Conservation (phyloP, 768 basidiomycete species). For the Mycena rebaudengoi region DNA sequence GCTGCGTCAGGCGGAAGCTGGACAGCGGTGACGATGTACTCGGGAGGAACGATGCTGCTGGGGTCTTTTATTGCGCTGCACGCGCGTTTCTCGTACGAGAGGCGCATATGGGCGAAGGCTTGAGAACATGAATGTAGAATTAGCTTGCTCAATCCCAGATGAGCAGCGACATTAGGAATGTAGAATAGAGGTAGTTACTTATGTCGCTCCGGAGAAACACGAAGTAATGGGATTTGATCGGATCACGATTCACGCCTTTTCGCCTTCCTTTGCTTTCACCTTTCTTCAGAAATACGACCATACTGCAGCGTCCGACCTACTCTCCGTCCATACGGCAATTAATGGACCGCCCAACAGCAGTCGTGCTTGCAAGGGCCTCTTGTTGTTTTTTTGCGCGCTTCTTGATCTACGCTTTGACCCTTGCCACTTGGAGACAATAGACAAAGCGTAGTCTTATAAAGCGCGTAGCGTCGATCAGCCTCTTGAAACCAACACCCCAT, state of each 20-base stretch:
- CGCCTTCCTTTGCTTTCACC: background rate
- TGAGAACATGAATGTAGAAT: slow-evolving; percentile 1
- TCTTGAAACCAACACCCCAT: no score
- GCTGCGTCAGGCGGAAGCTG: slow-evolving; percentile 39
- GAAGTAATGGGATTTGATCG: background rate
- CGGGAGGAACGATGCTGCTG: slow-evolving; percentile 37
- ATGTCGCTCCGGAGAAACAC: no score
- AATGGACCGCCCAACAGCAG: no score
- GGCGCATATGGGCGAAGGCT: slow-evolving; percentile 26
- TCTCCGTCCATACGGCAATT: no score
- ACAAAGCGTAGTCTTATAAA: no score
- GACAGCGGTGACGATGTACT: slow-evolving; percentile 39
- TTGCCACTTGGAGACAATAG: no score
- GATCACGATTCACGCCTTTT: background rate
- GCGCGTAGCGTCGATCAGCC: no score
- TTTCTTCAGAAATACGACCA: no score
- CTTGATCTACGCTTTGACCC: no score
- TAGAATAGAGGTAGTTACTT: background rate
- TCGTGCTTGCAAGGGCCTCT: no score
- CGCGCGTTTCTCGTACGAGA: slow-evolving; percentile 27
- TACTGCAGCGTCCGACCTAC: no score
- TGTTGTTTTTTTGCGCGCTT: no score
- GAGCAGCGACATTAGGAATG: background rate
- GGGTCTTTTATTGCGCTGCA: slow-evolving; percentile 40
- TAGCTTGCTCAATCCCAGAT: background rate